Percentiles rank a stretch among this genome's conserved stretches.
These are phyloP conservation scores for Gossypium davidsonii DNA, from an alignment of 441 rosid genomes.

Conservation along the genomic window DNA sequence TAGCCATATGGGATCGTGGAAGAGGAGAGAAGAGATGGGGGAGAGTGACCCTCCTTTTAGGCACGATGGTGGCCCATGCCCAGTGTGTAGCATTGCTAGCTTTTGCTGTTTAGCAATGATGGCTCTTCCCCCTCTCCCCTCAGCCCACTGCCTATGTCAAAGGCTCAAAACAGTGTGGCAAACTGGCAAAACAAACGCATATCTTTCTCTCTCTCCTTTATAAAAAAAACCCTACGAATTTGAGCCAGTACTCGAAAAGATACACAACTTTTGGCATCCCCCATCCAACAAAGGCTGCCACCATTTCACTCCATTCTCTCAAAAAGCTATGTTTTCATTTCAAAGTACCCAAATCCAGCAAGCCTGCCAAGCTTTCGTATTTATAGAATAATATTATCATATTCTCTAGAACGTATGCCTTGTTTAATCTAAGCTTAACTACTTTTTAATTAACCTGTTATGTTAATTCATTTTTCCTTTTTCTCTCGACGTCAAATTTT, in stretches of 20 bases:
- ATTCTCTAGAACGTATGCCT: not conserved
- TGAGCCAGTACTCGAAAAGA: conserved; percentile 27
- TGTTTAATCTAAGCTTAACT: not conserved
- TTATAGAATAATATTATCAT: not conserved
- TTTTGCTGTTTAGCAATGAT: conserved; percentile 34
- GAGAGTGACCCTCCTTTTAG: conserved; percentile 17
- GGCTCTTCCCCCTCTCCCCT: not conserved
- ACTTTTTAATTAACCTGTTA: not conserved
- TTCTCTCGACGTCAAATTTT: too few relatives aligned
- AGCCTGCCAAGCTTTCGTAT: conserved; percentile 7
- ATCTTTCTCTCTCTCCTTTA: not conserved
- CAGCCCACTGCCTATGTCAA: too few relatives aligned
- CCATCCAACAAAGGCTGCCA: conserved; percentile 13
- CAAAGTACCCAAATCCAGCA: too few relatives aligned
- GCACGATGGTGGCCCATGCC: conserved; percentile 41
- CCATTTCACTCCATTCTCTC: conserved; percentile 17
- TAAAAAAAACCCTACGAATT: conserved; percentile 27
- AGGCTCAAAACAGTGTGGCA: too few relatives aligned
- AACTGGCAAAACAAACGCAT: conserved; percentile 11
- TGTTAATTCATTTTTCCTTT: too few relatives aligned
- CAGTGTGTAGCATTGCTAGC: conserved; percentile 8
- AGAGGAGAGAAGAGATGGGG: conserved; percentile 4
- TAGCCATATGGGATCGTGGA: conserved; percentile 34
- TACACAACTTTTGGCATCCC: conserved; percentile 25
- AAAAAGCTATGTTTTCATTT: not conserved